A percentile compares a stretch with the other conserved stretches of the same genome.
Evolutionary conservation across 768 basidiomycete genomes (phyloP).

Genomic region (Heimioporus sp.): DNA sequence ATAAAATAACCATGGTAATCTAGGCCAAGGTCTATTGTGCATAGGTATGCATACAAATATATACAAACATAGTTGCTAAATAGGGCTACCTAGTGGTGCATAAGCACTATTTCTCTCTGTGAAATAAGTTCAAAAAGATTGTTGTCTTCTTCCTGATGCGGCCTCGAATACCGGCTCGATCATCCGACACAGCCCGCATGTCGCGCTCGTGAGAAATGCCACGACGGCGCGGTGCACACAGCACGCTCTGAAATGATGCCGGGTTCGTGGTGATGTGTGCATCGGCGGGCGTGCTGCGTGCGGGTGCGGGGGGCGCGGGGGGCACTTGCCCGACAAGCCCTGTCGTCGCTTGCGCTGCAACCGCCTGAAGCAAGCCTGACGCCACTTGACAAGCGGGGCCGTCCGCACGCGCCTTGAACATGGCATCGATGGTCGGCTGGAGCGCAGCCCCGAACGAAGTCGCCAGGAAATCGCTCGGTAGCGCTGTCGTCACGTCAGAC

Average conservation of each 20-base stretch:
- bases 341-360: conserved; percentile 49
- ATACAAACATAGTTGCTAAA: too few relatives aligned
- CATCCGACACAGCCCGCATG: conserved; percentile 77
- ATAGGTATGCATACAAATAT: too few relatives aligned
- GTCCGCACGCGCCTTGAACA: conserved; percentile 57
- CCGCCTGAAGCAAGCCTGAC: conserved; percentile 51
- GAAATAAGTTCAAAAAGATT: too few relatives aligned
- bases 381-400: conserved; percentile 28
- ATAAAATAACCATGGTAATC: too few relatives aligned
- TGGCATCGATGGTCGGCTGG: conserved; percentile 86
- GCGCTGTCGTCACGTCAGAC: conserved; percentile 40
- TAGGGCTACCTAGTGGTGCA: too few relatives aligned
- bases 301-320: conserved; percentile 10
- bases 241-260: conserved; percentile 64
- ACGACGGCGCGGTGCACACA: conserved; percentile 70
- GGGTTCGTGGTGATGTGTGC: conserved; percentile 70
- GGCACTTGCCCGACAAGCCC: neutral
- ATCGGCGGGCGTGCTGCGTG: conserved; percentile 38
- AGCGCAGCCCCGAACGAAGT: conserved; percentile 86
- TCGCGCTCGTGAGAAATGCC: conserved; percentile 77
- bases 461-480: conserved; percentile 81
- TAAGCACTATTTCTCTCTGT: too few relatives aligned
- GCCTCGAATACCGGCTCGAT: conserved; percentile 84
- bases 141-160: too few relatives aligned
- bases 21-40: too few relatives aligned